phyloP scores from a whole-genome alignment of 306 rosid genomes.

The Lupinus albus region DNA sequence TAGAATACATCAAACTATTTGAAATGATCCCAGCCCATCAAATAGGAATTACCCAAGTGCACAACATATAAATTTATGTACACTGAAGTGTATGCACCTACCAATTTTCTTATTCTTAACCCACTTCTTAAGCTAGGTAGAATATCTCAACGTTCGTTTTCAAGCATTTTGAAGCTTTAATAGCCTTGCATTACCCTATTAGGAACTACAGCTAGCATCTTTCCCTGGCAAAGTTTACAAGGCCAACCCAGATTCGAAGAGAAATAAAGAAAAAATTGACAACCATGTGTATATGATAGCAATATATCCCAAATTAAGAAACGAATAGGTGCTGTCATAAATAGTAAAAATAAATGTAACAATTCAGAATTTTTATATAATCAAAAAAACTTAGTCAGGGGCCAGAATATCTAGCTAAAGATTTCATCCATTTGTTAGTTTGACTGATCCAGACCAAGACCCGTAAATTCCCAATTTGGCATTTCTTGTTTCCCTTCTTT shows the following conservation, averaged over 20 bases:
- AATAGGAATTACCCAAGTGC: too few species aligned
- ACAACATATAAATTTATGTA: neutral
- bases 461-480: slow-evolving; percentile 49
- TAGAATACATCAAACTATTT: too few species aligned
- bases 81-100: neutral
- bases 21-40: too few species aligned
- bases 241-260: slow-evolving; percentile 21
- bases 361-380: slow-evolving; percentile 8
- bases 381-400: slow-evolving; percentile 51
- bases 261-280: slow-evolving; percentile 42
- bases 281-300: slow-evolving; percentile 31
- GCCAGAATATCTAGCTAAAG: slow-evolving; percentile 52
- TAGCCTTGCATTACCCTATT: slow-evolving; percentile 32
- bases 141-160: slow-evolving; percentile 13
- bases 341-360: slow-evolving; percentile 38
- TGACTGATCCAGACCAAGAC: slow-evolving; percentile 46
- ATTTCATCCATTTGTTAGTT: slow-evolving; percentile 62
- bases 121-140: neutral
- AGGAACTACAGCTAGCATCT: slow-evolving; percentile 44
- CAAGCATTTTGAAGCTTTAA: slow-evolving; percentile 30
- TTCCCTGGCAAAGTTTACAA: slow-evolving; percentile 30
- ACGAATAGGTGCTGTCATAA: slow-evolving; percentile 47
- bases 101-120: neutral
- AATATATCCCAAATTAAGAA: slow-evolving; percentile 51
- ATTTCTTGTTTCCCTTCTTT: slow-evolving; percentile 1